phyloP scores from a whole-genome alignment of 192 early-diverging fungal genomes.

The Kappamyces sp. region DNA sequence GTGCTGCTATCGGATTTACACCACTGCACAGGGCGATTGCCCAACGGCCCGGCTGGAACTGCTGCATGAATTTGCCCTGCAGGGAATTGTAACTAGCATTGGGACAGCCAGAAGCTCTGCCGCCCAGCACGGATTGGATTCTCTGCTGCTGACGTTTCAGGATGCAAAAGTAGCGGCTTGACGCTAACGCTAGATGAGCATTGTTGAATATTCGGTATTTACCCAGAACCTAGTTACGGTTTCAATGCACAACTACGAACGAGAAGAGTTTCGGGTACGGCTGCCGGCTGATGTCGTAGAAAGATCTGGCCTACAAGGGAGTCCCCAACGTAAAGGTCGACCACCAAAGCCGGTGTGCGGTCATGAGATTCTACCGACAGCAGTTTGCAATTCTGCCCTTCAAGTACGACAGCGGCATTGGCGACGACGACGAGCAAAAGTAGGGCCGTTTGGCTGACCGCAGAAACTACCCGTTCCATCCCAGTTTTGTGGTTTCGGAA shows the following conservation, averaged over 20 bases:
- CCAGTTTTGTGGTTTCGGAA: conserved; percentile 34
- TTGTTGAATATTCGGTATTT: conserved; percentile 76
- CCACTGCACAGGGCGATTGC: too few species aligned
- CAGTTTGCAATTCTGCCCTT: conserved; percentile 88
- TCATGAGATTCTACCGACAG: conserved; percentile 82
- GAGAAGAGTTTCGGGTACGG: conserved; percentile 74
- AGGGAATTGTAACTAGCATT: conserved; percentile 65
- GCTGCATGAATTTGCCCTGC: conserved; percentile 55
- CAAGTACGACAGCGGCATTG: conserved; percentile 51
- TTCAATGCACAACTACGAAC: conserved; percentile 95
- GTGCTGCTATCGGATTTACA: too few species aligned
- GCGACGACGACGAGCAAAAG: conserved; percentile 53
- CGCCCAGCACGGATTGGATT: conserved; percentile 57
- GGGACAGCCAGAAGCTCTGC: conserved; percentile 64
- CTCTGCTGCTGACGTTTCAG: conserved; percentile 67
- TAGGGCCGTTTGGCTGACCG: conserved; percentile 11
- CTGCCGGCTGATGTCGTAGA: conserved; percentile 40
- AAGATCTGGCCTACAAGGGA: conserved; percentile 57
- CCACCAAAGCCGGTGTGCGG: conserved; percentile 82
- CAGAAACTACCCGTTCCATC: conserved; percentile 41
- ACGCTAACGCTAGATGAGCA: conserved; percentile 65
- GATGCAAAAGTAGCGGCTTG: conserved; percentile 70
- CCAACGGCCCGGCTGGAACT: conserved; percentile 52
- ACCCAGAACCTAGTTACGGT: conserved; percentile 79
- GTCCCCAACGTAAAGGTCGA: conserved; percentile 68